A percentile compares a stretch with the other conserved stretches of the same genome.
These are phyloP conservation scores for Pochonia chlamydosporia DNA, from an alignment of 2,329 filamentous ascomycete genomes.

Conservation along the genomic window DNA sequence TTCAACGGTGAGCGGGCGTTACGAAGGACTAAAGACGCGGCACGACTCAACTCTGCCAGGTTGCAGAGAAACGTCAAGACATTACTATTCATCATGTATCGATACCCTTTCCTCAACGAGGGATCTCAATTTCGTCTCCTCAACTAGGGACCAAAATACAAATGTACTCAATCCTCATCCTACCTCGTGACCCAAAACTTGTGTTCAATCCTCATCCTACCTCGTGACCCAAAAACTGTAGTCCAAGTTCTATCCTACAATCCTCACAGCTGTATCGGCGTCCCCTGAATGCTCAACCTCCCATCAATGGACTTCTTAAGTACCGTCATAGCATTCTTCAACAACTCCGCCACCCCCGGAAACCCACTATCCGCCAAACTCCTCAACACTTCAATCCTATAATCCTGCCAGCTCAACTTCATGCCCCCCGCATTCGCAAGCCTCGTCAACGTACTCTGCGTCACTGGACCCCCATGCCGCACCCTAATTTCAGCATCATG, in stretches of 20 bases:
- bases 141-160: neutral
- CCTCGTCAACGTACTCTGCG: constrained; percentile 57
- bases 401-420: constrained; percentile 65
- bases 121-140: neutral
- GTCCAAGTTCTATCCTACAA: neutral
- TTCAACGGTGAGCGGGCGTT: constrained; percentile 20
- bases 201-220: too few species aligned
- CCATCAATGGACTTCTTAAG: constrained; percentile 47
- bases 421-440: constrained; percentile 62
- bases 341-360: constrained; percentile 61
- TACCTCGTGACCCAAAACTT: too few species aligned
- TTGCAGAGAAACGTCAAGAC: constrained; percentile 6
- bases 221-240: too few species aligned
- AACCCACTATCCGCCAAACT: constrained; percentile 61
- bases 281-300: constrained; percentile 16
- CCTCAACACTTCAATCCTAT: constrained; percentile 64
- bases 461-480: constrained; percentile 64
- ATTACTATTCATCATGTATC: constrained; percentile 20
- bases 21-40: constrained; percentile 9
- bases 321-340: constrained; percentile 78
- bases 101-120: constrained; percentile 26
- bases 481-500: constrained; percentile 31
- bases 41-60: constrained; percentile 27
- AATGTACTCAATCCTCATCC: too few species aligned
- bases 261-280: constrained; percentile 6